Evolutionary conservation across 371 early-diverging fungal genomes (phyloP), one percentile per base, ranked within the genome.

Genomic region (Umbelopsis sp.): DNA sequence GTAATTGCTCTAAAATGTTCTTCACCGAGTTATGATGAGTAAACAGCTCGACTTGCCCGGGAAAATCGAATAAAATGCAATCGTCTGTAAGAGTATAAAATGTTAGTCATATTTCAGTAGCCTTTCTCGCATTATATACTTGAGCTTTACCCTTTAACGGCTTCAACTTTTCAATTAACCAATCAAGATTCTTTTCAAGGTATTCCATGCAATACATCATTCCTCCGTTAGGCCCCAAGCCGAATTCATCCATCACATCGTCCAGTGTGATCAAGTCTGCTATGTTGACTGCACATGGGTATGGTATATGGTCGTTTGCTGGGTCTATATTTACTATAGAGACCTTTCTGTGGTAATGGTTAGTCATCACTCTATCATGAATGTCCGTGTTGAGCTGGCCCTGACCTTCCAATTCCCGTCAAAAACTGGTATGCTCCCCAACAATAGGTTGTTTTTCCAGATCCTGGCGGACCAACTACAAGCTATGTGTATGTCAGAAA

Each of bases 191-290:
- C 68, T 97, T 92, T 32, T 91, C 86, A 20, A 99, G 84, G 72
- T 89, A 95, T 80, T 99, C 97, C 75, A 99, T 88, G 79, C 98
- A 97, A 76, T 95, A 95, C 75, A 99, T 92, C 72, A 99, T 92
- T 18, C 95, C 99, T 22, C 99, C 99, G 79, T 99, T 99, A 4
- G 99, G 99, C 0, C 99, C 99, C 25, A 95, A 89, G n/a, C 90
- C 86, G 22, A 94, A 86, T 53, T 95, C 92, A 22, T 96, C 90
- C 96, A 99, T 97, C 0, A 96, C 96, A 66, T 99, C 99, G 41
- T 95, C 93, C 4, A 99, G 79, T 0, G 96, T 93, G 57, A 99
- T 96, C 44, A 97, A 87, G 57, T 99, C 99, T 41, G 91, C 81
- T 32, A 99, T 92, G 73, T 99, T 91, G 38, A 97, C 87, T 18